Conservation (phyloP, 306 rosid genomes). For the Cucumis cinereus region DNA sequence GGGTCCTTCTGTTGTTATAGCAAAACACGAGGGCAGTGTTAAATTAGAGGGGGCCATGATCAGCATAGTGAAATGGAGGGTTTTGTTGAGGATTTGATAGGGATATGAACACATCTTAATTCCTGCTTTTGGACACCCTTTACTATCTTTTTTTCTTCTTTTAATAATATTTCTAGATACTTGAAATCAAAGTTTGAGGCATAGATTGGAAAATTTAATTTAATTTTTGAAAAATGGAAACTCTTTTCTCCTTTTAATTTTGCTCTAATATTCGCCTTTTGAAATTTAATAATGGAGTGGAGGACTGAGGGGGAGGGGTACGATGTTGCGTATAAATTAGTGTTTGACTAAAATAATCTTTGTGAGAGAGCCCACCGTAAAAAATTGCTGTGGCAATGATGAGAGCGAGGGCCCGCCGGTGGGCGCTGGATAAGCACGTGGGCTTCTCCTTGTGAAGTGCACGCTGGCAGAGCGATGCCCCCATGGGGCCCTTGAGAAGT, state of each 20-base stretch:
- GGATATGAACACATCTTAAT: slow-evolving; percentile 19
- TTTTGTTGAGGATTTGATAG: slow-evolving; percentile 16
- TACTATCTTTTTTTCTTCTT: slow-evolving; percentile 8
- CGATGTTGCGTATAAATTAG: slow-evolving; percentile 33
- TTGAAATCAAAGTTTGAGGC: neutral
- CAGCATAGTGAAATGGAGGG: neutral
- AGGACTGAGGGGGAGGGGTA: slow-evolving; percentile 15
- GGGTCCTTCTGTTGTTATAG: neutral
- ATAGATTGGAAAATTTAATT: neutral
- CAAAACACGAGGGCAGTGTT: too few species aligned
- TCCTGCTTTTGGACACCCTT: slow-evolving; percentile 4
- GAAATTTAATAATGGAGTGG: slow-evolving; percentile 5
- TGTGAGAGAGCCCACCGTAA: slow-evolving; percentile 5
- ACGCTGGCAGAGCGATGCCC: slow-evolving; percentile 51
- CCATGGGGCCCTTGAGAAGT: slow-evolving; percentile 9
- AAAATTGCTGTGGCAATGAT: slow-evolving; percentile 47
- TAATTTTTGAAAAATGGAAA: neutral
- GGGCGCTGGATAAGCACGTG: slow-evolving; percentile 93
- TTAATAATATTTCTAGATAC: neutral
- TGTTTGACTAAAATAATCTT: slow-evolving; percentile 46
- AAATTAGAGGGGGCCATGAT: slow-evolving; percentile 2
- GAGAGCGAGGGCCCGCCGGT: slow-evolving; percentile 39
- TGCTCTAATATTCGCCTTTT: slow-evolving; percentile 15
- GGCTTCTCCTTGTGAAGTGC: slow-evolving; percentile 54
- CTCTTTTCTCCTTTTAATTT: neutral